Percentiles rank a stretch among this genome's conserved stretches.
Conservation (phyloP, 106 monocot species). For the Alisma plantagoaquatica region DNA sequence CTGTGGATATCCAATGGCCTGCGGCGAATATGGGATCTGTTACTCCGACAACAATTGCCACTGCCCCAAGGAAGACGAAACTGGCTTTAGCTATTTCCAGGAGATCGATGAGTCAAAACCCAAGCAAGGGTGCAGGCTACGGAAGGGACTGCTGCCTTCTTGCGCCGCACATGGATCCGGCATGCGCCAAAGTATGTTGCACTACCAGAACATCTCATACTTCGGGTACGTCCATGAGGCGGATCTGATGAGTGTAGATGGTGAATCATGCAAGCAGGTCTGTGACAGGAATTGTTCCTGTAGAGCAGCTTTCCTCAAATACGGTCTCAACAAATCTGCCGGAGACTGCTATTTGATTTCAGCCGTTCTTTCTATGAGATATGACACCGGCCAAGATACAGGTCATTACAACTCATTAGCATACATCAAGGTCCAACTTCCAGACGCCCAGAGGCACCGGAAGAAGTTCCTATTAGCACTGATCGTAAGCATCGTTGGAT, state of each 20-base stretch:
- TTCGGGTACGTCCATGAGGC: not conserved
- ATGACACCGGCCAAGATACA: no score
- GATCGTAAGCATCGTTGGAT: no score
- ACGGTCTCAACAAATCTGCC: no score
- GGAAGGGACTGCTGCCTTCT: not conserved
- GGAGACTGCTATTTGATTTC: no score
- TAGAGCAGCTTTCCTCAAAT: not conserved
- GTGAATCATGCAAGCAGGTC: not conserved
- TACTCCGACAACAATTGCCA: not conserved
- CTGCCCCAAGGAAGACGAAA: not conserved
- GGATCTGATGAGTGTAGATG: not conserved
- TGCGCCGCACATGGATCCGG: no score
- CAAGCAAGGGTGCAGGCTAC: not conserved
- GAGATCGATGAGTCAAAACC: not conserved
- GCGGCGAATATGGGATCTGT: not conserved
- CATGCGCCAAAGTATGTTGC: not conserved
- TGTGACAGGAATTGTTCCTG: conserved; percentile 3
- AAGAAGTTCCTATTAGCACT: no score
- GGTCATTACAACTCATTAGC: no score
- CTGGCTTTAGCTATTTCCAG: not conserved
- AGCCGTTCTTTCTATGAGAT: no score
- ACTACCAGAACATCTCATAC: not conserved
- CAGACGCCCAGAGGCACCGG: no score
- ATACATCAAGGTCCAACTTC: no score
- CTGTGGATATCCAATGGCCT: not conserved